Evolutionary conservation across 75 land plant genomes (phyloP).

Genomic region (Pinus albicaulis): DNA sequence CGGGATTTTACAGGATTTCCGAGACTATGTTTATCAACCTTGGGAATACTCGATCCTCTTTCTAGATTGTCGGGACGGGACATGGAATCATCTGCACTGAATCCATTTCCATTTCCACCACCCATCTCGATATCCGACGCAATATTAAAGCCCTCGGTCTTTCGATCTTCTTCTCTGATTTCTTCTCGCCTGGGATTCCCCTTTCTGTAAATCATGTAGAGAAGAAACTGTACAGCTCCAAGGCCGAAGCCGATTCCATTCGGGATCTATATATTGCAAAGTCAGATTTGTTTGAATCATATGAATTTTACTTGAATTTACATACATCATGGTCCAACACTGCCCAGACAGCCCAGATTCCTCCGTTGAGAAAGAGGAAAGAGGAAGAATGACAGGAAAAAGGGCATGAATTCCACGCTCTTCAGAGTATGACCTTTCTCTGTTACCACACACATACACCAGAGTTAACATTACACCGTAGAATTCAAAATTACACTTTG

Average conservation of each 20-base stretch:
- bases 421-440: slow-evolving; percentile 52
- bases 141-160: neutral
- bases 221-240: slow-evolving; percentile 32
- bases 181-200: neutral
- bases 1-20: too few relatives aligned
- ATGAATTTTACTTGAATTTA: neutral
- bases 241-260: slow-evolving; percentile 44
- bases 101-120: neutral
- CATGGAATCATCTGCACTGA: too few relatives aligned
- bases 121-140: slow-evolving; percentile 1
- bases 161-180: neutral
- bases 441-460: slow-evolving; percentile 12
- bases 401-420: slow-evolving; percentile 89
- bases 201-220: slow-evolving; percentile 24
- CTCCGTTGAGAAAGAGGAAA: slow-evolving; percentile 73
- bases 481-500: too few relatives aligned
- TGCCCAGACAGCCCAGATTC: slow-evolving; percentile 56
- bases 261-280: slow-evolving; percentile 23
- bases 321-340: slow-evolving; percentile 36
- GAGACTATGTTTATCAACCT: too few relatives aligned
- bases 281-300: neutral
- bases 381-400: slow-evolving; percentile 73
- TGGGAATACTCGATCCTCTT: too few relatives aligned
- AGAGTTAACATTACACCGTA: too few relatives aligned
- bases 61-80: too few relatives aligned